Conservation (phyloP, 352 stramenopile species). For the Phytophthora fragariae region DNA sequence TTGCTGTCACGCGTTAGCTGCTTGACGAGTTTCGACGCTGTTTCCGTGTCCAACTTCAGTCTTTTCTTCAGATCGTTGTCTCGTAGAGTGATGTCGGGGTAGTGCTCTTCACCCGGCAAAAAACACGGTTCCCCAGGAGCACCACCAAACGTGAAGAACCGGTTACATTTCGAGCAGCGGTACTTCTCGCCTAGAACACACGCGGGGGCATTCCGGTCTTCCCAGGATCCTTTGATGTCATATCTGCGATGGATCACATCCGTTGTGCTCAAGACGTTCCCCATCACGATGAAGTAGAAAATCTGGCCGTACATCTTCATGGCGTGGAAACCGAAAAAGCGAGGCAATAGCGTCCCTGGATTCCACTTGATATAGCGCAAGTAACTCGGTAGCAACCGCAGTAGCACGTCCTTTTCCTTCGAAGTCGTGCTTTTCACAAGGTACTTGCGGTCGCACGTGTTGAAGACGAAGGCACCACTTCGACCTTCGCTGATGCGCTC, state of each 20-base stretch:
- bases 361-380: constrained; percentile 90
- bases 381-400: constrained; percentile 85
- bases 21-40: constrained; percentile 70
- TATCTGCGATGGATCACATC: constrained; percentile 90
- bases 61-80: constrained; percentile 91
- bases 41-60: constrained; percentile 68
- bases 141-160: constrained; percentile 82
- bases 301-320: constrained; percentile 94
- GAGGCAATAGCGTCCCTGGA: constrained; percentile 84
- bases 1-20: constrained; percentile 86
- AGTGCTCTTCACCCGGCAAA: constrained; percentile 73
- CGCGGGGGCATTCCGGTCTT: constrained; percentile 83
- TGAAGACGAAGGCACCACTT: constrained; percentile 92
- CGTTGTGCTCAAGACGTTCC: constrained; percentile 87
- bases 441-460: constrained; percentile 89
- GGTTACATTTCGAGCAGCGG: constrained; percentile 87
- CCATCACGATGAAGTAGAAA: constrained; percentile 95
- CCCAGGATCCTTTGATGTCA: constrained; percentile 93
- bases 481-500: constrained; percentile 91
- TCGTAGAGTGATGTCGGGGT: constrained; percentile 80
- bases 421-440: constrained; percentile 91
- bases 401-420: constrained; percentile 82
- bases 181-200: constrained; percentile 83
- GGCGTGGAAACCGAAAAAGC: constrained; percentile 90
- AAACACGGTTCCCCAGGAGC: constrained; percentile 53